Base-by-base conservation (phyloP, 2,329 filamentous ascomycete genomes). In the Aspergillus udagawae region DNA sequence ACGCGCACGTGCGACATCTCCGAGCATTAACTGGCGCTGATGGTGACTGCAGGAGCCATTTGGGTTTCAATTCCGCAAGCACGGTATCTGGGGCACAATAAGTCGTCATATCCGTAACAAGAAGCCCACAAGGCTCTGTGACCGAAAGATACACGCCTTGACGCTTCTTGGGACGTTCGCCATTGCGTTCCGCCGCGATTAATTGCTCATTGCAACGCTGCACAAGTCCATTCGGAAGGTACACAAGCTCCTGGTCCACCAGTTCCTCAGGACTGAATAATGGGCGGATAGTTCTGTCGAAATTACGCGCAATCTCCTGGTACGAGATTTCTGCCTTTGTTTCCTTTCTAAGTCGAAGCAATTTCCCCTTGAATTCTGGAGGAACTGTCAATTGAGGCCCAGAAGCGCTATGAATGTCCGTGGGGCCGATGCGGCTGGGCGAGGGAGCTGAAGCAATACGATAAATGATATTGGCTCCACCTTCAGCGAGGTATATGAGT, bases 1-100 rank as follows among this genome's bases (percentile, higher is more conserved):
- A 59, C 76, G 90, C 90, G 70, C 90, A 94, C 42, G 88, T 91
- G 32, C 90, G 85, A 74, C 90, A 94, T 52, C 88, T 80, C 52
- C 78, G 82, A 44, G 88, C 83, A 28, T 76, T 73, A 0, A 69
- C 27, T 1, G 90, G 90, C 0, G 90, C 89, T 41, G 84, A 86
- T 3, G 87, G 89, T 2, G 89, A 92, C 70, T 92, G 89, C 8
- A 81, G 76, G 27, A 94, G 82, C 90, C 90, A 94, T 74, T 94
- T 94, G 14, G 90, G 90, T 70, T 94, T 94, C 75, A 93, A 88
- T 70, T 93, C 89, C 55, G 90, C 76, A 32, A 89, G 69, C 48
- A 50, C 71, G 50, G 68, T 66, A 3, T 67, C 68, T 0, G 70
- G 66, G 17, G 70, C 70, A 8, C 65, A 64, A 28, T 65, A 65